phyloP scores from a whole-genome alignment of 805 yeast species.

The Millerozyma acaciae region DNA sequence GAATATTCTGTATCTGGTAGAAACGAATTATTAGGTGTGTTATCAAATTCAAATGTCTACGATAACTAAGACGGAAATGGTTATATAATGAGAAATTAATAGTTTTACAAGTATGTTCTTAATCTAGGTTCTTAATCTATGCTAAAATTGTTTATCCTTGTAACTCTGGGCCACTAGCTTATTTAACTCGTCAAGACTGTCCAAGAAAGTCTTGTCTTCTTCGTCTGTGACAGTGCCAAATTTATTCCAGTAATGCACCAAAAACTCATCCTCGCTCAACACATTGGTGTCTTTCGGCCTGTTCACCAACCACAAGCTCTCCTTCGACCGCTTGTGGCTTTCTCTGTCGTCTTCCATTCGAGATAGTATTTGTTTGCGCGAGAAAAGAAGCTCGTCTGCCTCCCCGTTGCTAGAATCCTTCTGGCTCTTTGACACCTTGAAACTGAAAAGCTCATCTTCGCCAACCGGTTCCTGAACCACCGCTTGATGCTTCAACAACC shows the following conservation, averaged over 20 bases:
- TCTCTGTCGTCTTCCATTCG: constrained; percentile 94
- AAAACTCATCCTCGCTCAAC: constrained; percentile 35
- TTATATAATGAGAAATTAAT: background rate
- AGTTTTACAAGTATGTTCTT: background rate
- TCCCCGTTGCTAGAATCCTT: constrained; percentile 9
- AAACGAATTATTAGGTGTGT: constrained; percentile 59
- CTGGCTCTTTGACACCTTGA: constrained; percentile 15
- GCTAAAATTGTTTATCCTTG: constrained; percentile 37
- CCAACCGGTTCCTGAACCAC: constrained; percentile 20
- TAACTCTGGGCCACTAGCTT: constrained; percentile 52
- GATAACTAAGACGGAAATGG: background rate
- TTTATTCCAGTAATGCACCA: constrained; percentile 47
- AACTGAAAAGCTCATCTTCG: constrained; percentile 26
- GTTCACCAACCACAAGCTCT: constrained; percentile 68
- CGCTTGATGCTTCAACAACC: constrained; percentile 33
- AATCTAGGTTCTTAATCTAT: background rate
- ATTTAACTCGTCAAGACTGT: constrained; percentile 52
- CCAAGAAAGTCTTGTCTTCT: constrained; percentile 40
- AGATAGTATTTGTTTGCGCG: constrained; percentile 55
- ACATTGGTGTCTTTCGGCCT: constrained; percentile 35
- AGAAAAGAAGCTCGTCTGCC: constrained; percentile 17
- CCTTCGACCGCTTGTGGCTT: constrained; percentile 80
- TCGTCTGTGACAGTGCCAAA: constrained; percentile 44
- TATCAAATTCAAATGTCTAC: constrained; percentile 20
- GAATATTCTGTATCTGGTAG: constrained; percentile 62